These are phyloP conservation scores for Paspalum notatum DNA, from an alignment of 176 grass and related monocot genomes.

Conservation along the genomic window DNA sequence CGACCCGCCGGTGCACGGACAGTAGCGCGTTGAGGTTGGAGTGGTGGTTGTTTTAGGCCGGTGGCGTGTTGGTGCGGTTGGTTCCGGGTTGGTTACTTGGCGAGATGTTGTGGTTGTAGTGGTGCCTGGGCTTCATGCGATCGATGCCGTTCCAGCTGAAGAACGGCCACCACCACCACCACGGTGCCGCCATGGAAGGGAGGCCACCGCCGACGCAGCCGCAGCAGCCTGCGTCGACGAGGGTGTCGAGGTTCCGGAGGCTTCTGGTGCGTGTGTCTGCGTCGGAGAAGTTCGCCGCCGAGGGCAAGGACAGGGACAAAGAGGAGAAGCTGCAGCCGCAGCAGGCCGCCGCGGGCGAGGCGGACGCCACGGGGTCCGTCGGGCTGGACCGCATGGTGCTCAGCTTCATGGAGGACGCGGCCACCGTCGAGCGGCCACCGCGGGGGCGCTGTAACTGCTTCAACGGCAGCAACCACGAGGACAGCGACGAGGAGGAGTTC, in stretches of 20 bases:
- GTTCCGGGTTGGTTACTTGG: slow-evolving; percentile 35
- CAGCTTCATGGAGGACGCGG: slow-evolving; percentile 80
- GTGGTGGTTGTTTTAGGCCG: slow-evolving; percentile 32
- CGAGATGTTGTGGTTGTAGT: slow-evolving; percentile 45
- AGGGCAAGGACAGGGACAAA: slow-evolving; percentile 57
- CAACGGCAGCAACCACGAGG: slow-evolving; percentile 76
- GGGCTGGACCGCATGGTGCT: slow-evolving; percentile 85
- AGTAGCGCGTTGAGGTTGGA: neutral
- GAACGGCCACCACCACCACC: slow-evolving; percentile 44
- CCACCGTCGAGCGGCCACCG: slow-evolving; percentile 61
- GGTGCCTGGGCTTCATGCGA: slow-evolving; percentile 44
- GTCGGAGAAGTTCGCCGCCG: slow-evolving; percentile 42
- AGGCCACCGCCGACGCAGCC: slow-evolving; percentile 26
- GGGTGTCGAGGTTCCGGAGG: slow-evolving; percentile 67
- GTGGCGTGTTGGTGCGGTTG: slow-evolving; percentile 39
- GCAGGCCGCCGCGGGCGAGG: neutral
- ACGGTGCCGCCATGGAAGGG: slow-evolving; percentile 63
- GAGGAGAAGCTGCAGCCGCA: slow-evolving; percentile 37
- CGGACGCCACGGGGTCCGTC: slow-evolving; percentile 52
- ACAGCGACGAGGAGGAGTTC: slow-evolving; percentile 75
- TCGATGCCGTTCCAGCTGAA: slow-evolving; percentile 80
- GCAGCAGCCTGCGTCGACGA: slow-evolving; percentile 2
- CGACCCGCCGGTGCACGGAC: neutral
- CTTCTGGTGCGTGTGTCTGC: slow-evolving; percentile 63
- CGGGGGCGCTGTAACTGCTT: slow-evolving; percentile 86